phyloP scores from a whole-genome alignment of 2,329 filamentous ascomycete genomes.

The Microcyclosporella mali region DNA sequence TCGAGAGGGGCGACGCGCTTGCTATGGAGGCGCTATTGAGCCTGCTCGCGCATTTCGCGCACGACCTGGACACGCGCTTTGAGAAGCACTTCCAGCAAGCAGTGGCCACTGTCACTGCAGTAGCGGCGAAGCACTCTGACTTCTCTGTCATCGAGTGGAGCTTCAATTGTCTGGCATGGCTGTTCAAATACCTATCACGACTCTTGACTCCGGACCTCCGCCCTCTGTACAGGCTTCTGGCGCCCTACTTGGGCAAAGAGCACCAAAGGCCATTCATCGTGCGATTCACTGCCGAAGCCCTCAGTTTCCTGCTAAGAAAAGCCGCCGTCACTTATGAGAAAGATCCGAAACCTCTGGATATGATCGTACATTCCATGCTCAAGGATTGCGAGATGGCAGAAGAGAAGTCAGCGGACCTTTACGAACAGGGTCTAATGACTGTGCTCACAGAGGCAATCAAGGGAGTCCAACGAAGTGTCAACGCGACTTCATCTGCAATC shows the following conservation, averaged over 20 bases:
- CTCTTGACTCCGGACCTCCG: constrained; percentile 78
- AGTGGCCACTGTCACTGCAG: constrained; percentile 66
- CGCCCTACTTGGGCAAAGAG: constrained; percentile 74
- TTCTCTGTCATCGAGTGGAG: constrained; percentile 90
- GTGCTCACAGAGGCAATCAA: constrained; percentile 79
- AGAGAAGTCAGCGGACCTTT: constrained; percentile 50
- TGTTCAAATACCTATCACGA: constrained; percentile 94
- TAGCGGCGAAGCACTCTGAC: constrained; percentile 71
- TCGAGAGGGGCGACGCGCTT: constrained; percentile 69
- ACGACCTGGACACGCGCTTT: constrained; percentile 80
- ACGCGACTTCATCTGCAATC: constrained; percentile 52
- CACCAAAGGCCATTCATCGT: constrained; percentile 80
- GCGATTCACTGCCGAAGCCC: constrained; percentile 85
- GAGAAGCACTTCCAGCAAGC: constrained; percentile 78
- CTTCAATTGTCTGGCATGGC: constrained; percentile 85
- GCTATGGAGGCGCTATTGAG: constrained; percentile 80
- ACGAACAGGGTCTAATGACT: constrained; percentile 83
- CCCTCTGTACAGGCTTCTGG: constrained; percentile 76
- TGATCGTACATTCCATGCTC: constrained; percentile 66
- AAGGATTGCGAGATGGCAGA: constrained; percentile 54
- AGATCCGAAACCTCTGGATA: constrained; percentile 60
- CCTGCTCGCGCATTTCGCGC: constrained; percentile 88
- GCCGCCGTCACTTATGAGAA: constrained; percentile 71
- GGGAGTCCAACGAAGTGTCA: constrained; percentile 53
- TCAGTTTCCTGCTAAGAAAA: constrained; percentile 91